Percentiles rank a stretch among this genome's conserved stretches.
Evolutionary conservation across 371 early-diverging fungal species (phyloP).

Genomic region (Rhizopus delemar): DNA sequence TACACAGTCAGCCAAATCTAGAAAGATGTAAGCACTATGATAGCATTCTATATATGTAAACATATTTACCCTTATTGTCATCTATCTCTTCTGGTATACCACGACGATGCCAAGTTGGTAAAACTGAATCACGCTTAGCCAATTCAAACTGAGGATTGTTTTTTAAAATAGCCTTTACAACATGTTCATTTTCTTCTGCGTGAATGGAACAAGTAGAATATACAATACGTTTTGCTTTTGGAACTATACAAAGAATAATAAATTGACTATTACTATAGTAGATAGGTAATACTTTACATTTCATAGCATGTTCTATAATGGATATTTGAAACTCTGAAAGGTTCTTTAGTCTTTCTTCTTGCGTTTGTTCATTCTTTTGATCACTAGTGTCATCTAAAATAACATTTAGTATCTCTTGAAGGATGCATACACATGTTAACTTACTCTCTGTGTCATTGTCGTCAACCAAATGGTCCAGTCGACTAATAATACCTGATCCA

Average conservation of each 20-base stretch:
- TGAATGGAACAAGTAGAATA: conserved; percentile 98
- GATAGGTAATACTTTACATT: conserved; percentile 52
- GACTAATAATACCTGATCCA: conserved; percentile 93
- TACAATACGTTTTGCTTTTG: conserved; percentile 74
- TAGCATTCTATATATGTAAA: background rate
- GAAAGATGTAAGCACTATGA: background rate
- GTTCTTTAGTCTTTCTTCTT: conserved; percentile 68
- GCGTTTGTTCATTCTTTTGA: conserved; percentile 25
- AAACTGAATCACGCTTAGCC: conserved; percentile 53
- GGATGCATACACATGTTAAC: background rate
- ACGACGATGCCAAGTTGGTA: conserved; percentile 78
- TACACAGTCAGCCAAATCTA: conserved; percentile 58
- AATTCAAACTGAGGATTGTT: conserved; percentile 60
- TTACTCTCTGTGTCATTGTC: conserved; percentile 39
- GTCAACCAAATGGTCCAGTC: conserved; percentile 83
- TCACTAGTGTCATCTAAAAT: conserved; percentile 12
- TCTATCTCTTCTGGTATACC: conserved; percentile 61
- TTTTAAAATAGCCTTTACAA: conserved; percentile 70
- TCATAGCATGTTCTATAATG: conserved; percentile 69
- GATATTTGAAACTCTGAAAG: conserved; percentile 77
- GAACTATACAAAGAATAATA: conserved; percentile 49
- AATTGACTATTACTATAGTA: background rate
- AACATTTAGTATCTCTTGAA: background rate
- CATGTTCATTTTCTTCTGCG: conserved; percentile 94
- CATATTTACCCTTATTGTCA: conserved; percentile 19